Percentiles rank a stretch among this genome's conserved stretches.
These are phyloP conservation scores for Solioccasus polychromus DNA, from an alignment of 768 basidiomycete genomes.

Conservation along the genomic window DNA sequence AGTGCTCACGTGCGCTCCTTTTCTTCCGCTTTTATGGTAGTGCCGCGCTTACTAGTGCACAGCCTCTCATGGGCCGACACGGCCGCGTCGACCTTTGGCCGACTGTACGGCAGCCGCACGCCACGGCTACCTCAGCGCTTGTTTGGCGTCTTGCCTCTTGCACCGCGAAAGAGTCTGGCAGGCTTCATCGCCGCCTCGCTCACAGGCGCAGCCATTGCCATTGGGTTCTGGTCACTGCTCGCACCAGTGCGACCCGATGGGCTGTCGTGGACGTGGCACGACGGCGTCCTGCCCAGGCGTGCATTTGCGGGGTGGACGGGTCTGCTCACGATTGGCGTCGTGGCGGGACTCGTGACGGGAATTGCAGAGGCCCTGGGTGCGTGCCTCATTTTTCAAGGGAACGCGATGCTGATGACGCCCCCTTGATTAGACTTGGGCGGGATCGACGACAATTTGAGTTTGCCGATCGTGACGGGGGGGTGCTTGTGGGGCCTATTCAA, in stretches of 20 bases:
- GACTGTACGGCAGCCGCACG: slow-evolving; percentile 75
- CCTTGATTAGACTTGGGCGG: slow-evolving; percentile 72
- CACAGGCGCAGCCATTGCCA: slow-evolving; percentile 65
- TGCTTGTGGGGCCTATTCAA: slow-evolving; percentile 57
- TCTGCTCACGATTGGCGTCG: slow-evolving; percentile 51
- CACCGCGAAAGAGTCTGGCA: slow-evolving; percentile 79
- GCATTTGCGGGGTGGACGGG: slow-evolving; percentile 38
- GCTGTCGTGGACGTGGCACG: slow-evolving; percentile 57
- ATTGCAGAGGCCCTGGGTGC: slow-evolving; percentile 87
- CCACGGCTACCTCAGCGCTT: slow-evolving; percentile 52
- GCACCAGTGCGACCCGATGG: slow-evolving; percentile 44
- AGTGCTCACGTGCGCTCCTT: slow-evolving; percentile 71
- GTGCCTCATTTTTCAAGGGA: slow-evolving; percentile 26
- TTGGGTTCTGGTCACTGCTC: slow-evolving; percentile 70
- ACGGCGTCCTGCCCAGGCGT: slow-evolving; percentile 37
- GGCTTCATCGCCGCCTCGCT: slow-evolving; percentile 77
- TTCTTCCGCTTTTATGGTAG: background rate
- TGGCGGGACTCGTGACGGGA: slow-evolving; percentile 77
- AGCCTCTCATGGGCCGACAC: slow-evolving; percentile 97
- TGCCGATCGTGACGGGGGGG: slow-evolving; percentile 85
- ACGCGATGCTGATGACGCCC: background rate
- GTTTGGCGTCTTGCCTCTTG: slow-evolving; percentile 58
- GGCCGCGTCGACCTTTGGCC: slow-evolving; percentile 86
- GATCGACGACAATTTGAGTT: slow-evolving; percentile 85
- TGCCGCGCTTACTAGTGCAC: background rate